A percentile compares a stretch with the other conserved stretches of the same genome.
phyloP scores from a whole-genome alignment of 2,329 filamentous ascomycete species.

The Penicillium nordicum region DNA sequence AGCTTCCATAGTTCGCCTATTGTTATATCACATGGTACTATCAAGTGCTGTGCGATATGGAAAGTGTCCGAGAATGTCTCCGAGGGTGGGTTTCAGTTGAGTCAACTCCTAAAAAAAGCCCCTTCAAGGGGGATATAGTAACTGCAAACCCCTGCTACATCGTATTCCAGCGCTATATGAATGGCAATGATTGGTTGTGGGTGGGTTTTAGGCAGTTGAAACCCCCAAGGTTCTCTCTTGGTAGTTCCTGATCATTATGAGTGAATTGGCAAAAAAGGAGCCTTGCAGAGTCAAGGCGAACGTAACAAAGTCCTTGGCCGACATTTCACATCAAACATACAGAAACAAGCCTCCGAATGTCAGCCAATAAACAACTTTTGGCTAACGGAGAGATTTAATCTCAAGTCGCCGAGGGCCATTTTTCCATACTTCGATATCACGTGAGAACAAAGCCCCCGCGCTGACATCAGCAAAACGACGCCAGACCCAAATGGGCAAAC shows the following conservation, averaged over 20 bases:
- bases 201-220: not conserved
- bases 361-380: not conserved
- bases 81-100: not conserved
- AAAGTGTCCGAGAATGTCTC: conserved; percentile 26
- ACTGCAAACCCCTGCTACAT: not conserved
- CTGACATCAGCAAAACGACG: conserved; percentile 16
- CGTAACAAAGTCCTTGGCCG: accelerated
- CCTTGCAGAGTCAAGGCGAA: not conserved
- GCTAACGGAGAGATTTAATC: not conserved
- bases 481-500: conserved; percentile 32
- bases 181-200: not conserved
- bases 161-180: not conserved
- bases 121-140: not conserved
- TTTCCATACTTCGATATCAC: not conserved
- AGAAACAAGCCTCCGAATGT: not conserved
- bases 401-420: not conserved
- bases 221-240: not conserved
- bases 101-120: not conserved
- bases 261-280: not conserved
- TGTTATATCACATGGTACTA: not conserved
- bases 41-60: not conserved
- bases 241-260: not conserved
- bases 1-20: no score
- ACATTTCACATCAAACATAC: accelerated
- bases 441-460: conserved; percentile 9